Conservation (phyloP, 768 basidiomycete genomes). For the Daedaleopsis sinensis region DNA sequence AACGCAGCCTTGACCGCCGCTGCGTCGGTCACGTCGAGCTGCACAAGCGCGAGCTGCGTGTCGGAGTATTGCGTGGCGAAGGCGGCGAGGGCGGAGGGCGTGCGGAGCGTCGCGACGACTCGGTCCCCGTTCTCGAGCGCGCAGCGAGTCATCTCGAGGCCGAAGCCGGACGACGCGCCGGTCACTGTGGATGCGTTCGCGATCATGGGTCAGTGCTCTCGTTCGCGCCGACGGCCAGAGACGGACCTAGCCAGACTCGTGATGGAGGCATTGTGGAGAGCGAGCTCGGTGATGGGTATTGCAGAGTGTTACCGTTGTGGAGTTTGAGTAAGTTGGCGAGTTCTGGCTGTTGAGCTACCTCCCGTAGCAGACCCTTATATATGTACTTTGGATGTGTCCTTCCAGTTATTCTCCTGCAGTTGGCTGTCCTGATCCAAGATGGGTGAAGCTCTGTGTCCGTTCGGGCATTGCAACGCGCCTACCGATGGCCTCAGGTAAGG, state of each 20-base stretch:
- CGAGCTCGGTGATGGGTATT: no score
- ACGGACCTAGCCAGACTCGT: not conserved
- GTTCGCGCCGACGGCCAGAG: not conserved
- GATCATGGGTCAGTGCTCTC: not conserved
- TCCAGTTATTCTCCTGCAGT: no score
- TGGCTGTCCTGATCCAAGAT: no score
- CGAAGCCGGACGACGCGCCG: slow-evolving; percentile 29
- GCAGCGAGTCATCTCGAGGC: slow-evolving; percentile 17
- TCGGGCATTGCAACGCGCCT: no score
- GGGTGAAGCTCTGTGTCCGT: no score
- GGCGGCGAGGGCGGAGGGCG: slow-evolving; percentile 25
- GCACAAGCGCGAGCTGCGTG: slow-evolving; percentile 18
- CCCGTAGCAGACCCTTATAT: no score
- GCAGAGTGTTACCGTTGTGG: no score
- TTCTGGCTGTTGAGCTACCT: no score
- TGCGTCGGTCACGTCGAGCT: slow-evolving; percentile 23
- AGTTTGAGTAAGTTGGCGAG: no score
- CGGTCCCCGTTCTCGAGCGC: slow-evolving; percentile 25
- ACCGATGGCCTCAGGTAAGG: no score
- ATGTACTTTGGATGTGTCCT: no score
- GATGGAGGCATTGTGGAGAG: not conserved
- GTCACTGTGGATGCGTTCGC: slow-evolving; percentile 16
- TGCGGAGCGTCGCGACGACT: slow-evolving; percentile 29
- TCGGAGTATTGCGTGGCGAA: slow-evolving; percentile 17
- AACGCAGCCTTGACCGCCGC: slow-evolving; percentile 21